These are phyloP conservation scores for Cyberlindnera lachancei DNA, from an alignment of 805 yeast species.

Conservation along the genomic window DNA sequence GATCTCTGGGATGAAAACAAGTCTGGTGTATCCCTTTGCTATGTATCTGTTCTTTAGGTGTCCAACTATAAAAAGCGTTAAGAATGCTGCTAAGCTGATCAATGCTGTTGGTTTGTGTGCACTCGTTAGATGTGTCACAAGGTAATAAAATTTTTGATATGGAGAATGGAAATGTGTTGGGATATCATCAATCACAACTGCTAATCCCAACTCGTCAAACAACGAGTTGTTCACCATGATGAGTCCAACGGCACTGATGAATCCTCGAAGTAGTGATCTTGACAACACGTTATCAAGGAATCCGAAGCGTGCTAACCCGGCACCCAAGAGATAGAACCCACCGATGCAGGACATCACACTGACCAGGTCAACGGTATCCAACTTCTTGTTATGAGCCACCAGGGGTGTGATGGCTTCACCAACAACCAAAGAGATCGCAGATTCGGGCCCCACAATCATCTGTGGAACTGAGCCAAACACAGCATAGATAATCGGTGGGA, in stretches of 20 bases:
- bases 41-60: conserved; percentile 32
- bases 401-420: conserved; percentile 71
- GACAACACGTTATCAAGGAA: conserved; percentile 76
- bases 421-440: conserved; percentile 74
- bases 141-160: conserved; percentile 55
- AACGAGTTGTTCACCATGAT: conserved; percentile 75
- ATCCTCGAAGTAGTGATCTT: conserved; percentile 71
- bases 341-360: conserved; percentile 66
- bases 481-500: conserved; percentile 74
- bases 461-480: conserved; percentile 81
- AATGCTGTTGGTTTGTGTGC: conserved; percentile 53
- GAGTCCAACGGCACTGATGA: conserved; percentile 77
- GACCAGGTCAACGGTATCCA: conserved; percentile 48
- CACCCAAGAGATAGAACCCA: conserved; percentile 63
- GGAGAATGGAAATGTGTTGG: conserved; percentile 62
- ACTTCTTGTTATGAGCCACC: conserved; percentile 32
- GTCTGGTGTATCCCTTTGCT: conserved; percentile 27
- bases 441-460: conserved; percentile 89
- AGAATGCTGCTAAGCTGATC: conserved; percentile 49
- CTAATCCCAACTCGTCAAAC: conserved; percentile 66
- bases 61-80: conserved; percentile 35
- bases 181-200: conserved; percentile 34
- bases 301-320: conserved; percentile 81
- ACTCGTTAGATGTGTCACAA: conserved; percentile 39
- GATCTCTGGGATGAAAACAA: conserved; percentile 78